Evolutionary conservation across 2,329 filamentous ascomycete species (phyloP), one percentile per base, ranked within the genome.

Genomic region (Sporothrix brunneoviolacea): DNA sequence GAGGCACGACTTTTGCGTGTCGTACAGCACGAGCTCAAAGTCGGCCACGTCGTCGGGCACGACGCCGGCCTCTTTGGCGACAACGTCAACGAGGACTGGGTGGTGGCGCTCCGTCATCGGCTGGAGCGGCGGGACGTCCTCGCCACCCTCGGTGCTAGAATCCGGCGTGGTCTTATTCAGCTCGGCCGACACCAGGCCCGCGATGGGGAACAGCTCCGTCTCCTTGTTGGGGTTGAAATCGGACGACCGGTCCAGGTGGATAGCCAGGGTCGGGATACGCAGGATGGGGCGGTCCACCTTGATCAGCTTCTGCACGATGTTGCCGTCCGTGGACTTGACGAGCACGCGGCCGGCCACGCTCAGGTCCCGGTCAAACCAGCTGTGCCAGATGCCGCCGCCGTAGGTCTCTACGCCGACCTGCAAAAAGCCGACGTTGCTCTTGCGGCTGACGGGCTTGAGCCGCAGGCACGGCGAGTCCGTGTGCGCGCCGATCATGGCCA

Each of bases 371-470:
- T 98, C 93, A 64, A 98, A 98, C 93, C 86, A 98, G 41, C 88
- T 95, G 69, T 96, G 91, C 91, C 91, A 97, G 62, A 97, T 84
- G 50, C 93, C 93, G 55, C 93, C 93, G 48, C 93, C 93, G 64
- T 98, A 98, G 2, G 89, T 91, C 74, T 98, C 93, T 46, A 96
- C 91, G 48, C 91, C 93, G 51, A 98, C 84, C 70, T 98, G 93
- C 56, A 96, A 70, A 68, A 93, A 98, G 12, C 91, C 91, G 57
- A 87, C 86, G 50, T 80, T 83, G 62, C 80, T 79, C 71, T 91
- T 93, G 71, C 91, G 95, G 64, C 88, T 95, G 37, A 95, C 84
- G 12, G 93, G 93, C 75, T 98, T 98, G 66, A 98, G 75, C 53
- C 91, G 84, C 44, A 98, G 79, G 60, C 87, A 91, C 6, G 89